A percentile compares a stretch with the other conserved stretches of the same genome.
phyloP scores from a whole-genome alignment of 495 filamentous ascomycete species.

The Parachaetomium inaequale region DNA sequence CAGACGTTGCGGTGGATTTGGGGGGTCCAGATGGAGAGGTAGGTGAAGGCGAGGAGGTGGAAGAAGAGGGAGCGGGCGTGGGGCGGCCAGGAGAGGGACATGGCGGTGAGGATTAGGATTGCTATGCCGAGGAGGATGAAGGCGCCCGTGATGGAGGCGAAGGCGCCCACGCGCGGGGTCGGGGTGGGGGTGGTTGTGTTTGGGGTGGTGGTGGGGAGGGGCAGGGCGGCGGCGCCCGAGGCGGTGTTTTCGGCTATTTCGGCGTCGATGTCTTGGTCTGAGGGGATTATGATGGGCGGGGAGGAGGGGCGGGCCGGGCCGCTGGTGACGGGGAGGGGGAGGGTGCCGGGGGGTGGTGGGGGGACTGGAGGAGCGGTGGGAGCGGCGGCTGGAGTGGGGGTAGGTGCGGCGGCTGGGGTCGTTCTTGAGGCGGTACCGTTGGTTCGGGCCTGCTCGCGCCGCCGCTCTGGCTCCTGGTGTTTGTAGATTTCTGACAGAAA shows the following conservation, averaged over 20 bases:
- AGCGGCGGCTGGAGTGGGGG: slow-evolving; percentile 23
- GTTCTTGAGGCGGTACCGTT: slow-evolving; percentile 34
- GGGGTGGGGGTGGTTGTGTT: slow-evolving; percentile 30
- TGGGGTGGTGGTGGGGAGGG: slow-evolving; percentile 11
- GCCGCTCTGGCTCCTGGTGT: slow-evolving; percentile 68
- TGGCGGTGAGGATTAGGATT: slow-evolving; percentile 69
- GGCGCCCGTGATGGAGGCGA: slow-evolving; percentile 73
- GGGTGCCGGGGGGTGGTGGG: slow-evolving; percentile 40
- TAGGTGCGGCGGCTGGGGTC: slow-evolving; percentile 14
- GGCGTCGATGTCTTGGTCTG: slow-evolving; percentile 74
- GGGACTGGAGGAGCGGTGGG: slow-evolving; percentile 26
- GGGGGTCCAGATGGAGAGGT: slow-evolving; percentile 86
- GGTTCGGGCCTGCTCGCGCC: slow-evolving; percentile 40
- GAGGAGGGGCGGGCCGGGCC: slow-evolving; percentile 30
- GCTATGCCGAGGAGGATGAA: slow-evolving; percentile 70
- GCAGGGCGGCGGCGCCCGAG: slow-evolving; percentile 29
- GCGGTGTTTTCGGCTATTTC: slow-evolving; percentile 48
- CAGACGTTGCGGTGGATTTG: slow-evolving; percentile 88
- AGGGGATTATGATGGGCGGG: slow-evolving; percentile 71
- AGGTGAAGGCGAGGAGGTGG: slow-evolving; percentile 62
- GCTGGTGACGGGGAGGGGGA: slow-evolving; percentile 64
- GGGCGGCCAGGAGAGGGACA: slow-evolving; percentile 71
- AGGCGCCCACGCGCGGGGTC: slow-evolving; percentile 36
- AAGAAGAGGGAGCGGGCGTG: slow-evolving; percentile 66
- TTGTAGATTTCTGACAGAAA: slow-evolving; percentile 88